Evolutionary conservation across 2,329 filamentous ascomycete genomes (phyloP).

Genomic region (Aspergillus niger): DNA sequence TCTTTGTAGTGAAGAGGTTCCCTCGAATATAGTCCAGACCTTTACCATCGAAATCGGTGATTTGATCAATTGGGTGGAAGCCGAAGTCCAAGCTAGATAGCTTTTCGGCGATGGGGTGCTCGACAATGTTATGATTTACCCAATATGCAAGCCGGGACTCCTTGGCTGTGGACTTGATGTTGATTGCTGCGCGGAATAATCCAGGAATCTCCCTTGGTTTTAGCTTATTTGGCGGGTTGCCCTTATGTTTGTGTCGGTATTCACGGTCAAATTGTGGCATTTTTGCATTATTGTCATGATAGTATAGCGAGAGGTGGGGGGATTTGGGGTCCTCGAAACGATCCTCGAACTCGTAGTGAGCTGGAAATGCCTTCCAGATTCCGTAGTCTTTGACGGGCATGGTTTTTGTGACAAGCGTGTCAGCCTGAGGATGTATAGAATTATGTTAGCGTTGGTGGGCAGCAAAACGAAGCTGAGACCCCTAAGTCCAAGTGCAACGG

Average conservation of each 20-base stretch:
- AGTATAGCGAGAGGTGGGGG: slow-evolving; percentile 20
- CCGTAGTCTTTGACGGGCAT: slow-evolving; percentile 24
- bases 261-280: slow-evolving; percentile 1
- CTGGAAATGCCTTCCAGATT: slow-evolving; percentile 20
- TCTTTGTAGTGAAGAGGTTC: slow-evolving; percentile 14
- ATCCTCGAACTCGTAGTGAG: slow-evolving; percentile 16
- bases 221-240: background rate
- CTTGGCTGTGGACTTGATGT: slow-evolving; percentile 19
- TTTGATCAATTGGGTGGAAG: slow-evolving; percentile 12
- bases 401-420: background rate
- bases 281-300: slow-evolving; percentile 9
- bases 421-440: background rate
- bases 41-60: background rate
- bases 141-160: slow-evolving; percentile 22
- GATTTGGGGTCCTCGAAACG: slow-evolving; percentile 8
- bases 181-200: slow-evolving; percentile 20
- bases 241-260: slow-evolving; percentile 2
- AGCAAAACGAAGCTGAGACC: background rate
- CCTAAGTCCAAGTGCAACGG: background rate
- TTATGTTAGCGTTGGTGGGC: background rate
- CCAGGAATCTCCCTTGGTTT: slow-evolving; percentile 14
- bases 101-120: slow-evolving; percentile 12
- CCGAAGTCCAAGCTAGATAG: slow-evolving; percentile 11
- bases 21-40: slow-evolving; percentile 19
- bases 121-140: slow-evolving; percentile 10